A percentile compares a stretch with the other conserved stretches of the same genome.
These are phyloP conservation scores for Aspergillus proliferans DNA, from an alignment of 2,329 filamentous ascomycete genomes.

Conservation along the genomic window DNA sequence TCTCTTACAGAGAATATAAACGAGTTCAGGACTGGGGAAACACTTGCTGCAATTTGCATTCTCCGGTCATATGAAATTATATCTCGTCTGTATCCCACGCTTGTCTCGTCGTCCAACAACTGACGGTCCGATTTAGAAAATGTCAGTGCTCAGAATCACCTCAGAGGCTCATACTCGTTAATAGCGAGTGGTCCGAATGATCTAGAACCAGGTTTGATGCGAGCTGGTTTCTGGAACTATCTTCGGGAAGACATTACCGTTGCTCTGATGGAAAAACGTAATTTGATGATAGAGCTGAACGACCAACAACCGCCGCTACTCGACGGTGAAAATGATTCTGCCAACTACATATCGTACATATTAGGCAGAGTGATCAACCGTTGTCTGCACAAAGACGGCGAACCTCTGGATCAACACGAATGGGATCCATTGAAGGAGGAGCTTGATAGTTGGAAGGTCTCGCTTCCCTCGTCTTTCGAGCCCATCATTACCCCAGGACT, in stretches of 20 bases:
- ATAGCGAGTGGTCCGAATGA: constrained; percentile 24
- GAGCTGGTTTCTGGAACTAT: constrained; percentile 48
- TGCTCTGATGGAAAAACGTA: constrained; percentile 41
- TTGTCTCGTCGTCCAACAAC: neutral
- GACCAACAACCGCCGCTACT: constrained; percentile 9
- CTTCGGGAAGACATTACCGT: constrained; percentile 50
- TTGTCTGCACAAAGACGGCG: constrained; percentile 19
- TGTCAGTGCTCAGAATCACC: constrained; percentile 40
- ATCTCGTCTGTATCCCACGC: constrained; percentile 24
- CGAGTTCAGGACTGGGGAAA: constrained; percentile 32
- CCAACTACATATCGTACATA: constrained; percentile 40
- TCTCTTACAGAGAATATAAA: constrained; percentile 26
- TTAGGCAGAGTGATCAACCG: constrained; percentile 42
- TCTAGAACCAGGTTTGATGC: constrained; percentile 23
- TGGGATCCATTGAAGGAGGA: constrained; percentile 13
- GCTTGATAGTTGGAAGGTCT: constrained; percentile 25
- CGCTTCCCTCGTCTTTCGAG: constrained; percentile 25
- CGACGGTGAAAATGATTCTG: constrained; percentile 24
- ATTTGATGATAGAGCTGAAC: constrained; percentile 37
- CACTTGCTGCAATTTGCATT: constrained; percentile 44
- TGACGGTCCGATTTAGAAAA: constrained; percentile 21
- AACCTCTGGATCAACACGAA: neutral
- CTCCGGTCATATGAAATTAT: constrained; percentile 47
- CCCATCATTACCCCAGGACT: constrained; percentile 19
- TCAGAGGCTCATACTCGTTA: constrained; percentile 45